Evolutionary conservation across 2,329 filamentous ascomycete genomes (phyloP).

Genomic region (Pseudogymnoascus sp.): DNA sequence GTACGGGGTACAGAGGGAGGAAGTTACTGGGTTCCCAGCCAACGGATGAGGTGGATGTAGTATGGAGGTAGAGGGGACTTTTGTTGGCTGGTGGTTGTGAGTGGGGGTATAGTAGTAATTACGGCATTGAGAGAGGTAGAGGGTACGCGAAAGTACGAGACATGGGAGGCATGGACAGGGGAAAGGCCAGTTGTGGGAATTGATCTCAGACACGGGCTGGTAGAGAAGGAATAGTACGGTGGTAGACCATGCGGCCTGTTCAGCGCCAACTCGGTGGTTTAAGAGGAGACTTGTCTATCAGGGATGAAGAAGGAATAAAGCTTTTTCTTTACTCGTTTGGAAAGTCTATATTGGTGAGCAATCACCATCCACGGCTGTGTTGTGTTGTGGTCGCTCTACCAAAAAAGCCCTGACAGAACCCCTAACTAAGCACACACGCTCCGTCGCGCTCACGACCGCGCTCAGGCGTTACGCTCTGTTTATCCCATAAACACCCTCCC

Average conservation of each 20-base stretch:
- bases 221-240: not conserved
- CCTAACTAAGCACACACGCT: not conserved
- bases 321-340: no score
- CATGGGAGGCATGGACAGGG: not conserved
- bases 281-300: not conserved
- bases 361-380: no score
- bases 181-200: conserved; percentile 1
- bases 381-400: not conserved
- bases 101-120: not conserved
- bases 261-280: not conserved
- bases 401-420: not conserved
- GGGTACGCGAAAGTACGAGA: not conserved
- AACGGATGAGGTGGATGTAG: not conserved
- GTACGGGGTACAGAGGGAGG: not conserved
- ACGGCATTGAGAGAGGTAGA: not conserved
- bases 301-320: not conserved
- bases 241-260: no score
- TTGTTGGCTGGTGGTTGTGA: not conserved
- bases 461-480: not conserved
- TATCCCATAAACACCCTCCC: not conserved
- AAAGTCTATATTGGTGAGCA: no score
- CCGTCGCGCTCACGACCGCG: not conserved
- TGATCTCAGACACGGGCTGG: not conserved
- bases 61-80: not conserved
- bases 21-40: not conserved